Evolutionary conservation across 495 filamentous ascomycete species (phyloP).

Genomic region (Mytilinidion resinicola): DNA sequence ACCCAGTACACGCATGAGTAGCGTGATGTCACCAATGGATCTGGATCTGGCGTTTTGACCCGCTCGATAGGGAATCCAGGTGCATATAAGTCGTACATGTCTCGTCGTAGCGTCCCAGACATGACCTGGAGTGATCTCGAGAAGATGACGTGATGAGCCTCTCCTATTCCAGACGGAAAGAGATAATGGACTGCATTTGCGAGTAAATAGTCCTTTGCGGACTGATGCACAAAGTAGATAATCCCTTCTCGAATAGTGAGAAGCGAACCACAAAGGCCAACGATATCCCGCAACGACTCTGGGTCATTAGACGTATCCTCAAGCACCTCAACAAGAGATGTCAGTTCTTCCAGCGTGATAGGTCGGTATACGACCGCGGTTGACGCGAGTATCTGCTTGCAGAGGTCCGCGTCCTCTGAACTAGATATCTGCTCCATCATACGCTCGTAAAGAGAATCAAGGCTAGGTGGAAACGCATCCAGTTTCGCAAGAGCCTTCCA

Average conservation of each 20-base stretch:
- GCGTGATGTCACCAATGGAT: not conserved
- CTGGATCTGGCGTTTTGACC: not conserved
- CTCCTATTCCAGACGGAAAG: conserved; percentile 12
- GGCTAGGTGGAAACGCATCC: conserved; percentile 25
- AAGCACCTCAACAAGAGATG: not conserved
- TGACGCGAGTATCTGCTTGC: not conserved
- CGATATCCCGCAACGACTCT: not conserved
- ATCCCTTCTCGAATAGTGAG: not conserved
- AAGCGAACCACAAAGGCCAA: conserved; percentile 6
- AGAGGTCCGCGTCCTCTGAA: conserved; percentile 26
- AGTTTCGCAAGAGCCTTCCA: not conserved
- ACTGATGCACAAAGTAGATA: not conserved
- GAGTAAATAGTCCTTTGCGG: too few species aligned
- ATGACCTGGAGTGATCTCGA: conserved; percentile 26
- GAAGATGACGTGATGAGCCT: conserved; percentile 19
- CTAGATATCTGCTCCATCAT: conserved; percentile 30
- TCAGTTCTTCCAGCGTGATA: not conserved
- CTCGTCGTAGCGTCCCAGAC: conserved; percentile 24
- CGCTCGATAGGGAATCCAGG: not conserved
- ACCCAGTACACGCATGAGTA: not conserved
- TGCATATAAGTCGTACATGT: conserved; percentile 21
- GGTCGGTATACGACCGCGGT: not conserved
- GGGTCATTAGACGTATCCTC: conserved; percentile 7
- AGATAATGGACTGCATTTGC: not conserved
- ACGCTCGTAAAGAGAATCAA: conserved; percentile 28